Evolutionary conservation across 768 basidiomycete species (phyloP).

Genomic region (Imleria badia): DNA sequence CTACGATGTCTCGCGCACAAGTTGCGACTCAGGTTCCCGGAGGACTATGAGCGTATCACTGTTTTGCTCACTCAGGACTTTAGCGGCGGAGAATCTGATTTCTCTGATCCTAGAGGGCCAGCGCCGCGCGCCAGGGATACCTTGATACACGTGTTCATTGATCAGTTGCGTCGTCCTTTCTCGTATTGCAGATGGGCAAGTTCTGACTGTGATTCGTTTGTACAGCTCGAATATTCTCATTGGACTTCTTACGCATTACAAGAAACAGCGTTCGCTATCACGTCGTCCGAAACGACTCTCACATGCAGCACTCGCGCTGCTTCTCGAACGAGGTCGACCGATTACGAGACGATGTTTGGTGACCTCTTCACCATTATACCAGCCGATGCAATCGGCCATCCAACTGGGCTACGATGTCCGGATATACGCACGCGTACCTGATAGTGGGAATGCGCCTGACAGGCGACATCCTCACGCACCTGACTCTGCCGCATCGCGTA

Average conservation of each 20-base stretch:
- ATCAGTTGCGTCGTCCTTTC: conserved; percentile 38
- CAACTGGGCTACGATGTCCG: conserved; percentile 74
- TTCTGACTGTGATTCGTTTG: conserved; percentile 7
- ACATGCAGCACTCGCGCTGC: conserved; percentile 72
- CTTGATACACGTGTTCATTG: conserved; percentile 42
- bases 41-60: conserved; percentile 41
- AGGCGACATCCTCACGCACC: conserved; percentile 29
- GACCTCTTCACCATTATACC: conserved; percentile 81
- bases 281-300: conserved; percentile 56
- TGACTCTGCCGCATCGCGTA: conserved; percentile 15
- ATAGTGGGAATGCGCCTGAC: conserved; percentile 62
- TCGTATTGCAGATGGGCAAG: not conserved
- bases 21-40: conserved; percentile 55
- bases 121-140: conserved; percentile 33
- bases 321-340: conserved; percentile 80
- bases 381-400: conserved; percentile 72
- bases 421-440: conserved; percentile 70
- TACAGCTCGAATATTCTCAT: conserved; percentile 84
- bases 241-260: conserved; percentile 71
- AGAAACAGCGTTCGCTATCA: conserved; percentile 45
- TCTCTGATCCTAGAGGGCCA: conserved; percentile 35
- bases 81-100: conserved; percentile 35
- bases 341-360: conserved; percentile 74
- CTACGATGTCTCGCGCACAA: conserved; percentile 56
- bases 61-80: conserved; percentile 35